Base-by-base conservation (phyloP, 1,284 basidiomycete species). In the Hypsizygus ulmarius region DNA sequence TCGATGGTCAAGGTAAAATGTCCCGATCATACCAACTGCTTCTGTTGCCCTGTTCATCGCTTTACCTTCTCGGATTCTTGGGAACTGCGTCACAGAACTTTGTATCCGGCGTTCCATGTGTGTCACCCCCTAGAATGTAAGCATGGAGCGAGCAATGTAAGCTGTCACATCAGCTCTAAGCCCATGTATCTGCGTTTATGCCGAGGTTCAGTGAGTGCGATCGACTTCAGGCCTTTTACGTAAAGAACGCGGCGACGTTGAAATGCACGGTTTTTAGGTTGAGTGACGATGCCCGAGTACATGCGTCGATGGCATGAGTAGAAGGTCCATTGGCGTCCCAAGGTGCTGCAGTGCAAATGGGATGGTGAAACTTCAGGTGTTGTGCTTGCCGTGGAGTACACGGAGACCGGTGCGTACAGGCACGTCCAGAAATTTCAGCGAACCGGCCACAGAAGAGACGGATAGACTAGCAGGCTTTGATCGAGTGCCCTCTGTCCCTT, bases 21-120 rank as follows among this genome's bases (percentile, higher is more conserved):
- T 53, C 51, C 58, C 58, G 58, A 59, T 59, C 58, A 59, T 53
- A 49, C 49, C 54, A 49, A 42, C 48, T 43, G 56, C 56, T 59
- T 59, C 58, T 52, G 29, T 43, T 47, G 34, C 43, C 46, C 21
- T 50, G 34, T 44, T 51, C 45, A 38, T 48, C 45, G 43, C 32
- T 50, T 34, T 33, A 43, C 36, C 44, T 52, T 52, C 50, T 53
- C 45, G 39, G 39, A 40, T 30, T 39, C 50, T 39, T 45, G 49
- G 21, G 15, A 27, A 45, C 44, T 40, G 12, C 35, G 46, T 49
- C 43, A 48, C 21, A 21, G 44, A 28, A 25, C 32, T 45, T 39
- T 49, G 21, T 47, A 46, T 47, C 33, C 34, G 33, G 47, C 27
- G 34, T 29, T 45, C 40, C 14, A 25, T 28, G 47, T 32, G 48